Percentiles rank a stretch among this genome's conserved stretches.
Conservation (phyloP, 2,329 filamentous ascomycete genomes). For the Phialocephala subalpina region DNA sequence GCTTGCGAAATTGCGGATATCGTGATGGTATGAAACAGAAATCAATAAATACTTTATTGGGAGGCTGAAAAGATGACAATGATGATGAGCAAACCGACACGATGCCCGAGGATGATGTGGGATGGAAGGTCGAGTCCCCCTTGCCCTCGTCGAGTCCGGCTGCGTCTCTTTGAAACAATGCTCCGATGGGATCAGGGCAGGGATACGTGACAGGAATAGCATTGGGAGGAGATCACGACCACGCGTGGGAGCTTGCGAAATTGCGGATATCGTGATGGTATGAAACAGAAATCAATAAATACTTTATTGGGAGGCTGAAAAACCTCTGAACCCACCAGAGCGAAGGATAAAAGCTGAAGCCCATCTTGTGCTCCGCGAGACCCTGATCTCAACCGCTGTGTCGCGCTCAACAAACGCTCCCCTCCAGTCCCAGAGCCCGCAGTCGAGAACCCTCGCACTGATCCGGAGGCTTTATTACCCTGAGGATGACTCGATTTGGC, state of each 20-base stretch:
- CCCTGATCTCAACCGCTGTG: neutral
- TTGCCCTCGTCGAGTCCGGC: slow-evolving; percentile 28
- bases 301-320: slow-evolving; percentile 21
- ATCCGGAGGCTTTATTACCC: neutral
- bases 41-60: slow-evolving; percentile 20
- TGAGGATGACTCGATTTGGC: neutral
- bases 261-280: slow-evolving; percentile 16
- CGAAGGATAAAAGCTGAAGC: neutral
- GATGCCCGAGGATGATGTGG: neutral
- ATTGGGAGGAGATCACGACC: slow-evolving; percentile 8
- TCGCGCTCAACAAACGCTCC: neutral
- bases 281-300: slow-evolving; percentile 20
- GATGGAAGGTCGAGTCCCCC: slow-evolving; percentile 5
- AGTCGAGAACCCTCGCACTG: neutral
- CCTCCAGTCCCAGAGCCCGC: neutral
- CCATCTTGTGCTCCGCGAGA: slow-evolving; percentile 8
- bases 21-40: slow-evolving; percentile 19
- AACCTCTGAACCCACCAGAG: slow-evolving; percentile 1
- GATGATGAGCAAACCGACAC: too few relatives aligned
- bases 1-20: slow-evolving; percentile 13
- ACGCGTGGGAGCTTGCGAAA: slow-evolving; percentile 13
- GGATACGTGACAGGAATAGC: slow-evolving; percentile 34
- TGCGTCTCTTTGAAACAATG: slow-evolving; percentile 43
- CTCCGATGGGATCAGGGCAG: slow-evolving; percentile 34
- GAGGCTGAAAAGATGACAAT: slow-evolving; percentile 27